Base-by-base conservation (phyloP, 495 filamentous ascomycete genomes). In the Friedmanniomyces endolithicus region DNA sequence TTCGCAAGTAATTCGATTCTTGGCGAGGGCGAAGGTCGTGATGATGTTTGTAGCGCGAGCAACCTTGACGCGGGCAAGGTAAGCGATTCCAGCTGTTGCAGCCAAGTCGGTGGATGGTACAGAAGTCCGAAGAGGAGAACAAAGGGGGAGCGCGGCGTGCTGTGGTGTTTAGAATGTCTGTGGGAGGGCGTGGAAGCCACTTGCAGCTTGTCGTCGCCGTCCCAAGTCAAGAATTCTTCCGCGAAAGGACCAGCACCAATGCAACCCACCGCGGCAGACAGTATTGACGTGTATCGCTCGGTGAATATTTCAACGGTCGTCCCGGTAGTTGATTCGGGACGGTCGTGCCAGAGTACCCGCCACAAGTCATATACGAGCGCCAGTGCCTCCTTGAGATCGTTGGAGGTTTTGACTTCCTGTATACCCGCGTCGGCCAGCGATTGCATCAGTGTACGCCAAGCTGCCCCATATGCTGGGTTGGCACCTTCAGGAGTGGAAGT, bases 321-420 rank as follows among this genome's bases (percentile, higher is more conserved):
- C 0, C 50, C 56, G 25, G 48, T 52, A 6, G 52, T 40, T 14
- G 53, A 35, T 1, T 56, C 23, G 0, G 58, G 49, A 16, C 59
- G 48, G n/a, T 48, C 57, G 4, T 31, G 69, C 87, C 90, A 94
- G 2, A 89, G 69, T 14, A 72, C 78, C 50, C 81, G 77, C 11
- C 94, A 66, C 20, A 85, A 59, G 25, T 77, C 77, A 51, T 92
- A 73, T 22, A 88, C 71, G 47, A 81, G 75, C 11, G 87, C 81
- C 45, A 94, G 75, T 41, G 88, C 87, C 48, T 81, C 75, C 70
- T 86, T 86, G 6, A 86, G 83, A 53, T 97, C 89, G 22, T 76
- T 76, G 0, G 87, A 87, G 12, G 90, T 84, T 60, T 88, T 95
- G 52, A 98, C 82, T 64, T 98, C 92, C 68, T 94, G 92, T 41